Evolutionary conservation across 176 grass and related monocot species (phyloP), one percentile per base, ranked within the genome.

Genomic region (Carex scoparia): DNA sequence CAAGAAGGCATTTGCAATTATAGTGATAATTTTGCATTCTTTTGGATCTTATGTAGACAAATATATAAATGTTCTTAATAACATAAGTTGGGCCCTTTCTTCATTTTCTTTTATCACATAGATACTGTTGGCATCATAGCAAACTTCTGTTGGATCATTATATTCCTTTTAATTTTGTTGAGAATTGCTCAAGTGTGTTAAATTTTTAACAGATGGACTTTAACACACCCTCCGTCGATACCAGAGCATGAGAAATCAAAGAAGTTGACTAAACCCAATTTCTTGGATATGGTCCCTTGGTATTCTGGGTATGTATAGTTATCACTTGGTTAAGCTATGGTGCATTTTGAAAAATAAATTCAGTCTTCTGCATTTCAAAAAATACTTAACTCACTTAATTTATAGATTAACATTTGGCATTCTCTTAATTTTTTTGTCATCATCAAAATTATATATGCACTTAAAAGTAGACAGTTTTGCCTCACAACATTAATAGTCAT

Each of bases 271-370:
- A 94, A 91, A 87, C 95, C 95, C 87, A 90, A 97, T 90, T 93
- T 97, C 87, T 88, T 97, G 82, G 92, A 97, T 65, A 97, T 97
- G 95, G 95, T 97, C 65, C 95, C 95, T 87, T 94, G 95, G 95
- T 97, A 97, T 88, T 97, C 95, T 55, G 95, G 95, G 95, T 97
- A 92, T 61, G 86, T 13, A 32, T 87, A 44, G 58, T 84, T 71
- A 18, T 81, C 60, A 81, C 65, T 73, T 81, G 7, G n/a, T 40
- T 35, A 77, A 32, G 12, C 23, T 77, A 32, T 56, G 4, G 13
- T 69, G 72, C 72, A 56, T 30, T 7, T 23, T 72, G 28, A 2
- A 54, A n/a, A 28, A 38, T 69, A 82, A 62, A 44, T 63, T 65
- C n/a, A 61, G 9, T 46, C 11, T 44, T 40, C 23, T 63, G 15